These are phyloP conservation scores for Salix dunnii DNA, from an alignment of 345 rosid species.

Conservation along the genomic window DNA sequence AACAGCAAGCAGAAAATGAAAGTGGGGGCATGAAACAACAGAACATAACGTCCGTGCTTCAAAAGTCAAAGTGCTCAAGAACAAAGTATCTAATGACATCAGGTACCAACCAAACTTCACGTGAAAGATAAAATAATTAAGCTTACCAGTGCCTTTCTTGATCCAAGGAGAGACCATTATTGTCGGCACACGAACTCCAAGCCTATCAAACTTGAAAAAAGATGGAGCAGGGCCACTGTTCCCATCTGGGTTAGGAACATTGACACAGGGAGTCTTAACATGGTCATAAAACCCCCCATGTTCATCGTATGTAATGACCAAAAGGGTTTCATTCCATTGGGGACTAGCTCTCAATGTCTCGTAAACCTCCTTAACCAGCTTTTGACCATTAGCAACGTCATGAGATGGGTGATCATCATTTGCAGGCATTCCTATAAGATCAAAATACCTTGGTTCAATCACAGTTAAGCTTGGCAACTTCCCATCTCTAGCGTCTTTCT, in stretches of 20 bases:
- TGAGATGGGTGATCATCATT: constrained; percentile 97
- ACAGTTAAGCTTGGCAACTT: constrained; percentile 71
- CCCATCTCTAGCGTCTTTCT: constrained; percentile 68
- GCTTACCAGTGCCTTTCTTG: constrained; percentile 83
- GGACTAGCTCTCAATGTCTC: constrained; percentile 84
- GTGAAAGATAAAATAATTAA: not conserved
- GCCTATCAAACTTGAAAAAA: constrained; percentile 87
- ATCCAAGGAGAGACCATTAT: constrained; percentile 97
- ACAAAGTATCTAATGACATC: not conserved
- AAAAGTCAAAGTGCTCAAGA: not conserved
- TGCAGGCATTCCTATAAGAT: constrained; percentile 64
- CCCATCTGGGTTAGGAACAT: constrained; percentile 87
- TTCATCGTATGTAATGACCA: constrained; percentile 87
- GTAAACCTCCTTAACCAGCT: constrained; percentile 78
- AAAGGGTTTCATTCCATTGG: constrained; percentile 87
- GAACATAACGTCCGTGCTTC: not conserved
- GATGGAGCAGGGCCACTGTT: constrained; percentile 87
- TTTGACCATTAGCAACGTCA: constrained; percentile 82
- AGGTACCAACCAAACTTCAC: not conserved
- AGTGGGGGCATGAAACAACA: not conserved
- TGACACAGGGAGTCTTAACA: constrained; percentile 70
- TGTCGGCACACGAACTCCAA: constrained; percentile 90
- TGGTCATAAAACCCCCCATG: constrained; percentile 96
- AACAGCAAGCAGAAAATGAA: not conserved
- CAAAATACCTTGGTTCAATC: constrained; percentile 85